Evolutionary conservation across 495 filamentous ascomycete genomes (phyloP).

Genomic region (Neurospora sp.): DNA sequence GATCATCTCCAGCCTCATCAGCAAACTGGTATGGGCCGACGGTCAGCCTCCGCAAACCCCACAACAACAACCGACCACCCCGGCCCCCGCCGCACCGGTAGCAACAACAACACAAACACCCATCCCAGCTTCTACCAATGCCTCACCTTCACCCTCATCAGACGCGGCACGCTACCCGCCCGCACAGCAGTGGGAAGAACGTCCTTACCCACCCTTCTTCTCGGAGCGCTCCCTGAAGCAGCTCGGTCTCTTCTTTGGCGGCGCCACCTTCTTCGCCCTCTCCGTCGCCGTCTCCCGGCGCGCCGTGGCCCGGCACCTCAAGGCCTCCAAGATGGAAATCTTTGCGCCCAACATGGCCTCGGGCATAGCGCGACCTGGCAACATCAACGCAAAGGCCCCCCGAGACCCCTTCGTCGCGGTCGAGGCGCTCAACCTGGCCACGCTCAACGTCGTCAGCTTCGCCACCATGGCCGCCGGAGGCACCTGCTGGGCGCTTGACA

Average conservation of each 20-base stretch:
- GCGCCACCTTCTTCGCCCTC: slow-evolving; percentile 60
- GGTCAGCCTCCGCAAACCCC: background rate
- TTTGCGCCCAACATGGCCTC: slow-evolving; percentile 46
- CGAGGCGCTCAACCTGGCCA: slow-evolving; percentile 74
- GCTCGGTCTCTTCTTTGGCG: slow-evolving; percentile 37
- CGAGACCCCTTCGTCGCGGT: slow-evolving; percentile 54
- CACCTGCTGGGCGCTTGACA: slow-evolving; percentile 57
- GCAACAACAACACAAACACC: background rate
- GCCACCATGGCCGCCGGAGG: slow-evolving; percentile 61
- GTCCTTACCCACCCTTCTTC: slow-evolving; percentile 6
- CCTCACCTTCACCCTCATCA: background rate
- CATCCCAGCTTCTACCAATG: background rate
- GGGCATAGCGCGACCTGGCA: slow-evolving; percentile 10
- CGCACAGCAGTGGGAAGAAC: background rate
- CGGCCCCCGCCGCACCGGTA: background rate
- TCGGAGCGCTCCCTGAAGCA: slow-evolving; percentile 15
- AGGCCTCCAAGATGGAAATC: slow-evolving; percentile 49
- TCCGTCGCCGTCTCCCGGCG: slow-evolving; percentile 64
- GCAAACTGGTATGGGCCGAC: slow-evolving; percentile 1
- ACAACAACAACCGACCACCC: background rate
- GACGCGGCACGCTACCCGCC: background rate
- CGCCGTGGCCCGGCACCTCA: slow-evolving; percentile 45
- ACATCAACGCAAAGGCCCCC: background rate
- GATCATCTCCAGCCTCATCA: slow-evolving; percentile 2
- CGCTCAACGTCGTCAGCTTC: slow-evolving; percentile 64